Evolutionary conservation across 1,284 basidiomycete genomes (phyloP).

Genomic region (Ceratobasidium papillatum): DNA sequence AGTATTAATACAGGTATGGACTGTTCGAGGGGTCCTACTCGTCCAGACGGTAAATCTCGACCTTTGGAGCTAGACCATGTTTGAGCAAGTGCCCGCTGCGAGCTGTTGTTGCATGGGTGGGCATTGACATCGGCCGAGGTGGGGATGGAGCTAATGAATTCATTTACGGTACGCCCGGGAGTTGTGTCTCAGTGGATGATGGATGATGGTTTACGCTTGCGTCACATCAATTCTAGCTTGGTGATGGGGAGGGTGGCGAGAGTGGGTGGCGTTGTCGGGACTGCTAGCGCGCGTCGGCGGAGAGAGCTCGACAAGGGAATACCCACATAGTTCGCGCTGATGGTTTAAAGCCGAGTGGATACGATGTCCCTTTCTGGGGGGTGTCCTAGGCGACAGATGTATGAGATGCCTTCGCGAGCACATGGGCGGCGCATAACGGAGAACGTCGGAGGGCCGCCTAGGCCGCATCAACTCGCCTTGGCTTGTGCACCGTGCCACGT

Average conservation of each 20-base stretch:
- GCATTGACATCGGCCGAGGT: not conserved
- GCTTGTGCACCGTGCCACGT: too few relatives aligned
- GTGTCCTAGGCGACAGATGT: constrained; percentile 4
- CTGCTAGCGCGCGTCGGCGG: not conserved
- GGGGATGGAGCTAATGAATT: not conserved
- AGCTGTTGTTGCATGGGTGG: not conserved
- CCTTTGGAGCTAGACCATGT: constrained; percentile 6
- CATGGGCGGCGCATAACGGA: not conserved
- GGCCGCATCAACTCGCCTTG: constrained; percentile 15
- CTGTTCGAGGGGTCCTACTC: not conserved
- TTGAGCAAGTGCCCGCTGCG: not conserved
- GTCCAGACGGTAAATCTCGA: not conserved
- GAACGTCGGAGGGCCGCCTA: not conserved
- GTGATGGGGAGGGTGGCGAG: not conserved
- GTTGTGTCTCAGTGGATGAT: not conserved
- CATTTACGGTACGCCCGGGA: not conserved
- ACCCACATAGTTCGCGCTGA: not conserved
- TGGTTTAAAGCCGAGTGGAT: not conserved
- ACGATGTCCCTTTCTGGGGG: constrained; percentile 9
- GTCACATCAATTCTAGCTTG: not conserved
- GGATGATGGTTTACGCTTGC: not conserved
- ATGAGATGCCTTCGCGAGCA: not conserved
- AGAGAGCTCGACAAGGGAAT: constrained; percentile 6
- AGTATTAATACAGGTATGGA: not conserved
- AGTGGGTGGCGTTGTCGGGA: not conserved